Conservation (phyloP, 805 yeast species). For the Metschnikowia henanensis region DNA sequence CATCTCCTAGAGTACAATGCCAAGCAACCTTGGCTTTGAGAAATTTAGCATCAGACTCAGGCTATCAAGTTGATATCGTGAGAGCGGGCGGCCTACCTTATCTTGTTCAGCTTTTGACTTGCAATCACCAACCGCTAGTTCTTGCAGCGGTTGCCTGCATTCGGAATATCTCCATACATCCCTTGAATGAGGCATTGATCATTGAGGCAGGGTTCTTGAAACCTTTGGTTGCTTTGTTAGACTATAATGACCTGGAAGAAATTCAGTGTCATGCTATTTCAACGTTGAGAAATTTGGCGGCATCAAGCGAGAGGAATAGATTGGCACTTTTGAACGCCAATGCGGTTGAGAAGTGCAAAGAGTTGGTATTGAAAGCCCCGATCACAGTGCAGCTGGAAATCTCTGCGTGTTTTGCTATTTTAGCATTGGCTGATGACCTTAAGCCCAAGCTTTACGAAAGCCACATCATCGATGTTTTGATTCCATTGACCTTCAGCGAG, state of each 20-base stretch:
- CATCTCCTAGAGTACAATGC: constrained; percentile 94
- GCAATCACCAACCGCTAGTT: constrained; percentile 87
- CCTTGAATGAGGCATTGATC: constrained; percentile 91
- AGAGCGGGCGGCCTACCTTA: constrained; percentile 95
- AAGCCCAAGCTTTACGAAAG: constrained; percentile 80
- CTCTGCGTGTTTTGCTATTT: constrained; percentile 94
- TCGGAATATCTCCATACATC: constrained; percentile 95
- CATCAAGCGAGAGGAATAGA: constrained; percentile 91
- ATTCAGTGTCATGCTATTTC: constrained; percentile 98
- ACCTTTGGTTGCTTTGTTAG: constrained; percentile 84
- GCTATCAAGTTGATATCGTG: constrained; percentile 94
- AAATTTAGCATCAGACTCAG: constrained; percentile 93
- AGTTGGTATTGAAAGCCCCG: constrained; percentile 82
- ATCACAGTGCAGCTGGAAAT: constrained; percentile 93
- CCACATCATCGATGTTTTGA: constrained; percentile 82
- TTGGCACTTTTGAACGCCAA: constrained; percentile 91
- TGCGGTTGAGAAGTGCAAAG: constrained; percentile 91
- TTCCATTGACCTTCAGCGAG: constrained; percentile 84
- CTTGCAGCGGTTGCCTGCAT: constrained; percentile 98
- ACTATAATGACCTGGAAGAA: constrained; percentile 87
- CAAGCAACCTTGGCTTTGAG: constrained; percentile 97
- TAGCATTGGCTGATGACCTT: constrained; percentile 94
- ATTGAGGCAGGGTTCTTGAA: constrained; percentile 95
- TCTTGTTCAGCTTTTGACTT: constrained; percentile 83
- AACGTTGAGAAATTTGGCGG: constrained; percentile 93